Percentiles rank a stretch among this genome's conserved stretches.
Conservation (phyloP, 805 yeast species). For the Clavispora asparagi region DNA sequence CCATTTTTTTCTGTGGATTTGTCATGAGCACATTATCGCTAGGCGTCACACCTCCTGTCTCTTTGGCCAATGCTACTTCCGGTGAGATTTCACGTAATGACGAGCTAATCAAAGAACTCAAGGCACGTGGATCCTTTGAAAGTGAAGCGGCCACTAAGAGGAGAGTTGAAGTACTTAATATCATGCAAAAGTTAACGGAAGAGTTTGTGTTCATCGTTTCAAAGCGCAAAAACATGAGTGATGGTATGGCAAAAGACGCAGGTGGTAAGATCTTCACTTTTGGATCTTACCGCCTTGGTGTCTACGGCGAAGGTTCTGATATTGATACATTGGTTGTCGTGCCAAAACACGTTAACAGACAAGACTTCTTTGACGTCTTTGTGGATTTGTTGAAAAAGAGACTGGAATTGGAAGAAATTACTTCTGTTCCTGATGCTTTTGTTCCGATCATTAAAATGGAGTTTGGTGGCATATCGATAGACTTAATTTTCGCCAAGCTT, state of each 20-base stretch:
- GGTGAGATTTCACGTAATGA: slow-evolving; percentile 76
- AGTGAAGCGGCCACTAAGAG: slow-evolving; percentile 76
- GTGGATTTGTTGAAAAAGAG: slow-evolving; percentile 62
- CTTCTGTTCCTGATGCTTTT: slow-evolving; percentile 93
- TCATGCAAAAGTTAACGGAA: slow-evolving; percentile 67
- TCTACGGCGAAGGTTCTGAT: slow-evolving; percentile 97
- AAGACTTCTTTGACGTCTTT: slow-evolving; percentile 83
- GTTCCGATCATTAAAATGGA: slow-evolving; percentile 94
- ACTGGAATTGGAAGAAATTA: slow-evolving; percentile 83
- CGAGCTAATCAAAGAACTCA: slow-evolving; percentile 68
- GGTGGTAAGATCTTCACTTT: slow-evolving; percentile 97
- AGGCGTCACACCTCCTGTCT: slow-evolving; percentile 23
- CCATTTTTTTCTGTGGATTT: too few relatives aligned
- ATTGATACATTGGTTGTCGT: slow-evolving; percentile 95
- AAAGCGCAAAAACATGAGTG: slow-evolving; percentile 82
- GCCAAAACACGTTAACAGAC: slow-evolving; percentile 90
- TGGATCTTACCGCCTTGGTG: slow-evolving; percentile 93
- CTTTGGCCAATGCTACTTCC: slow-evolving; percentile 71
- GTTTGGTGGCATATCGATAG: slow-evolving; percentile 88
- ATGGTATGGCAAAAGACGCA: slow-evolving; percentile 95
- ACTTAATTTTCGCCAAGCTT: slow-evolving; percentile 78
- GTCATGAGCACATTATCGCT: too few relatives aligned
- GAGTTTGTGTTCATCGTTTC: slow-evolving; percentile 84
- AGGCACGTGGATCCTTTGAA: slow-evolving; percentile 84
- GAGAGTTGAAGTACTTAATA: slow-evolving; percentile 67